Evolutionary conservation across 2,329 filamentous ascomycete genomes (phyloP).

Genomic region (Graphiopsis chlorocephala): DNA sequence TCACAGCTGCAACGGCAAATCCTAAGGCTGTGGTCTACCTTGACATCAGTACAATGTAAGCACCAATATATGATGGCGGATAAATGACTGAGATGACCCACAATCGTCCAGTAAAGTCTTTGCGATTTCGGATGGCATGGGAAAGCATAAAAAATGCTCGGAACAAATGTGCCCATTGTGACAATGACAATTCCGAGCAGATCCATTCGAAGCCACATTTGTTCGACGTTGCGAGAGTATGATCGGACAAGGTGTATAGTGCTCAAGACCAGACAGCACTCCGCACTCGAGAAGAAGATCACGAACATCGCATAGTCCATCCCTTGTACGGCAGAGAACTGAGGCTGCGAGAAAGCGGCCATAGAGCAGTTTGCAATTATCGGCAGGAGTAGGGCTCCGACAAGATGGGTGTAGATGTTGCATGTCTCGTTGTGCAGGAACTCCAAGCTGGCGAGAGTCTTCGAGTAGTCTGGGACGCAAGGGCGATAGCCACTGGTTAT

Average conservation of each 20-base stretch:
- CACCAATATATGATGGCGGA: not conserved
- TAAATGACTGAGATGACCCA: not conserved
- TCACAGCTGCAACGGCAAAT: not conserved
- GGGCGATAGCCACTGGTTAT: not conserved
- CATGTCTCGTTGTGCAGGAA: constrained; percentile 27
- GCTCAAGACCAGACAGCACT: not conserved
- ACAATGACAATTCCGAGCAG: not conserved
- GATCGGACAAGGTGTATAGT: not conserved
- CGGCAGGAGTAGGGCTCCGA: constrained; percentile 10
- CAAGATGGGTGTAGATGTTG: constrained; percentile 27
- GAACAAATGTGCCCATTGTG: not conserved
- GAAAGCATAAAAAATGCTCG: not conserved
- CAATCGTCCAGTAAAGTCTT: not conserved
- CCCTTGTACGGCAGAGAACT: not conserved
- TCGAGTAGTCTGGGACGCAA: not conserved
- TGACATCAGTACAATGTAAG: not conserved
- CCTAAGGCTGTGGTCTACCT: not conserved
- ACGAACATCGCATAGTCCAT: not conserved
- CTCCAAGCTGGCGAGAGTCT: not conserved
- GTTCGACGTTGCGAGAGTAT: not conserved
- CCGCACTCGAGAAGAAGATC: not conserved
- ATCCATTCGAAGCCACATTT: not conserved
- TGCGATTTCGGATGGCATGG: not conserved
- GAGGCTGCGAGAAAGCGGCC: not conserved
- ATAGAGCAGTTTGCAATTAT: not conserved